Evolutionary conservation across 306 rosid genomes (phyloP).

Genomic region (Medicago arabica): DNA sequence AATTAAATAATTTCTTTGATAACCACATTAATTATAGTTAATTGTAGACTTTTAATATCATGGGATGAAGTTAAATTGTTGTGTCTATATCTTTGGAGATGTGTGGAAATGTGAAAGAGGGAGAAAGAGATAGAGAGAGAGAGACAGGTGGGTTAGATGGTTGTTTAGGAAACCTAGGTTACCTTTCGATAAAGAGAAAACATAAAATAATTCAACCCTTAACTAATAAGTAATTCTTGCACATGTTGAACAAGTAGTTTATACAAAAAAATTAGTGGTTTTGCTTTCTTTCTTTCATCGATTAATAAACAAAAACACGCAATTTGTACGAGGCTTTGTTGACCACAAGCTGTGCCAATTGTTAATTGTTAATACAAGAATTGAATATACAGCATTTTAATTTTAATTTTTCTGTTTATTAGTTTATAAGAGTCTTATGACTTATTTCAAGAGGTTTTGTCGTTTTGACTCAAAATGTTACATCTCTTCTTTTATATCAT

Average conservation of each 20-base stretch:
- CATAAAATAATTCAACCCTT: conserved; percentile 50
- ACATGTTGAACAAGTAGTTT: conserved; percentile 50
- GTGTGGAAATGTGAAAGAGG: conserved; percentile 27
- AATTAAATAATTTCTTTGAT: conserved; percentile 44
- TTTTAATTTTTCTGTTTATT: neutral
- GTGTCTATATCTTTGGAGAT: conserved; percentile 46
- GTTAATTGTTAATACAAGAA: neutral
- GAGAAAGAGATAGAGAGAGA: conserved; percentile 31
- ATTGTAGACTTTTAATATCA: conserved; percentile 36
- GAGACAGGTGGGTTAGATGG: conserved; percentile 42
- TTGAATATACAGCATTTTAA: neutral
- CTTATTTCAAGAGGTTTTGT: conserved; percentile 42
- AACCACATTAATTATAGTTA: conserved; percentile 33
- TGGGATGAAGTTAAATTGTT: conserved; percentile 49
- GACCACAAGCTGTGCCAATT: conserved; percentile 18
- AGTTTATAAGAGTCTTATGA: conserved; percentile 28
- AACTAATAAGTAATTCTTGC: conserved; percentile 46
- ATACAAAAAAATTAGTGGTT: neutral
- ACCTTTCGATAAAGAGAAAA: conserved; percentile 53
- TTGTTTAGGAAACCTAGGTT: conserved; percentile 58
- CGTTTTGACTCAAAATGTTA: conserved; percentile 22
- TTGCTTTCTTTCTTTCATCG: conserved; percentile 13
- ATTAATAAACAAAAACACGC: conserved; percentile 21
- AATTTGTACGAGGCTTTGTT: conserved; percentile 41
- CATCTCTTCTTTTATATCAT: neutral